Base-by-base conservation (phyloP, 1,139 yeast species). In the Pneumocystis carinii region DNA sequence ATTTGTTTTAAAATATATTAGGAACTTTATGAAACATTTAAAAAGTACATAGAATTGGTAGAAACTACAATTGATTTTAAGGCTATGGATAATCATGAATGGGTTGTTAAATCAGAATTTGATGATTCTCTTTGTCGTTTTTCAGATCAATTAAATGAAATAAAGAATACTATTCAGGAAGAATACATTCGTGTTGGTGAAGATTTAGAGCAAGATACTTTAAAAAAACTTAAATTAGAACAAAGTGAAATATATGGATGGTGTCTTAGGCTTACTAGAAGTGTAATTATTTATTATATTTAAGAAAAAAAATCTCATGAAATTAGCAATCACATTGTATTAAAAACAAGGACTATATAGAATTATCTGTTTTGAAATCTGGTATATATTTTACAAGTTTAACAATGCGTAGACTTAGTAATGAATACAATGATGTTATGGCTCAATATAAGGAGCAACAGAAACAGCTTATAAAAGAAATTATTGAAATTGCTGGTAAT, bases 191-290 rank as follows among this genome's bases (percentile, higher is more conserved):
- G 80, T 8, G 84, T 85, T 3, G 88, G 87, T 1, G 87, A 85
- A 32, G 95, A 87, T 68, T 79, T 92, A 61, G 81, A 82, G 27
- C 82, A 90, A 75, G 97, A 90, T 66, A 78, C 85, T 4, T 96
- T 88, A 65, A 89, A 88, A 74, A 90, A 90, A 73, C 78, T 94
- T 68, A 92, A 92, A 72, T 76, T 94, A 62, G 98, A 92, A 71
- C 83, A 86, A 63, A 96, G 90, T 71, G 85, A 81, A 68, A 82
- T 81, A 38, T 94, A 87, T 72, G 97, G 97, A 14, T 90, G 96
- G 95, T 89, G 96, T 72, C 82, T 90, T 78, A 79, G 97, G 69
- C 82, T 92, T 29, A 90, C 97, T 0, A 81, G 98, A 73, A 88
- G 83, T 64, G 70, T 66, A 59, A 59, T 68, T 61, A 53, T 59